Conservation (phyloP, 495 filamentous ascomycete species). For the Daldinia childiae region DNA sequence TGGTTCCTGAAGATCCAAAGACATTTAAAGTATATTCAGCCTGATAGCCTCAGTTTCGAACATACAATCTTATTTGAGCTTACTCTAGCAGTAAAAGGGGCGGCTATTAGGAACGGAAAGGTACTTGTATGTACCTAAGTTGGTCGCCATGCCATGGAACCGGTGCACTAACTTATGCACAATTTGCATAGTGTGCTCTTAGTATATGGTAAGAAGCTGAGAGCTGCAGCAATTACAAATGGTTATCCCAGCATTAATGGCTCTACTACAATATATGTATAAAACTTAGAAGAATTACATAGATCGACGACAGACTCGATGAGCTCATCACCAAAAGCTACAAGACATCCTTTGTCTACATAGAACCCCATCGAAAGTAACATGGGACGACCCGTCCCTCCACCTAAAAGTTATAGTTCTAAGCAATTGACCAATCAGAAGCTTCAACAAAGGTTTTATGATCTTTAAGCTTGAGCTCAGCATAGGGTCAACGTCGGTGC, state of each 20-base stretch:
- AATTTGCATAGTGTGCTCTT: slow-evolving; percentile 17
- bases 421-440: slow-evolving; percentile 39
- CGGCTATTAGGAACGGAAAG: not conserved
- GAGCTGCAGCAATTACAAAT: not conserved
- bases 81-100: not conserved
- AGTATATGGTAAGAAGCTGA: slow-evolving; percentile 11
- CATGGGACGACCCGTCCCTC: slow-evolving; percentile 38
- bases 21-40: not conserved
- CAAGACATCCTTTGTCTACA: not conserved
- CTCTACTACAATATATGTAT: not conserved
- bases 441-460: slow-evolving; percentile 8
- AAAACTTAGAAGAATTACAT: slow-evolving; percentile 29
- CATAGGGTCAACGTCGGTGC: not conserved
- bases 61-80: not conserved
- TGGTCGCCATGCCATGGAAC: slow-evolving; percentile 14
- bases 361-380: slow-evolving; percentile 3
- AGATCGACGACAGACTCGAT: not conserved
- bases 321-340: slow-evolving; percentile 11
- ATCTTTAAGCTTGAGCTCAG: slow-evolving; percentile 6
- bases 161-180: slow-evolving; percentile 18
- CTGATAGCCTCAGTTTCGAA: not conserved
- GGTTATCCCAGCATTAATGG: not conserved
- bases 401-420: slow-evolving; percentile 12
- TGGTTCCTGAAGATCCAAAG: slow-evolving; percentile 32
- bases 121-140: not conserved